These are phyloP conservation scores for Ascochyta viciae-villosae DNA, from an alignment of 2,329 filamentous ascomycete species.

Conservation along the genomic window DNA sequence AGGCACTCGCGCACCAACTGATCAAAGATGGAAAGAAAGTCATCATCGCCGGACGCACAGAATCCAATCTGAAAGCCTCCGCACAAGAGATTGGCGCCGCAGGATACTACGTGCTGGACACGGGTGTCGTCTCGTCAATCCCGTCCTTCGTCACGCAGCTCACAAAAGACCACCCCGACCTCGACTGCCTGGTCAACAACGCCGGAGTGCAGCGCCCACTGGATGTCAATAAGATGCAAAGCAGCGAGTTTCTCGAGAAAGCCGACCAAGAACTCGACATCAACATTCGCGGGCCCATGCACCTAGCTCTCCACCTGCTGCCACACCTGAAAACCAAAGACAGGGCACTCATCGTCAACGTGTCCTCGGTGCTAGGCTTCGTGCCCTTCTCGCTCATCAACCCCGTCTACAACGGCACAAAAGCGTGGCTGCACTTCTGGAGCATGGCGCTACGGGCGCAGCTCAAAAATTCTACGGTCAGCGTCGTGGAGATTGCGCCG, in stretches of 20 bases:
- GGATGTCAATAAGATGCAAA: constrained; percentile 49
- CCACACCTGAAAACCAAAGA: constrained; percentile 57
- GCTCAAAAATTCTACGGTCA: constrained; percentile 53
- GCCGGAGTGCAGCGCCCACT: constrained; percentile 65
- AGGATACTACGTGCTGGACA: constrained; percentile 62
- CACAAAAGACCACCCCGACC: constrained; percentile 58
- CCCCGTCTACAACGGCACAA: constrained; percentile 66
- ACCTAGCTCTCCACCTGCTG: constrained; percentile 59
- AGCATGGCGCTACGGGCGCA: constrained; percentile 63
- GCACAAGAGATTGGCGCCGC: constrained; percentile 54
- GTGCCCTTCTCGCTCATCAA: constrained; percentile 62
- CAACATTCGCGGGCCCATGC: constrained; percentile 66
- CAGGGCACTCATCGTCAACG: constrained; percentile 59
- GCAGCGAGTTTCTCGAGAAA: constrained; percentile 54
- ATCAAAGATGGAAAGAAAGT: constrained; percentile 57
- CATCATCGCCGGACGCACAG: constrained; percentile 62
- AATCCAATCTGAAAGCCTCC: constrained; percentile 59
- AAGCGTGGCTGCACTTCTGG: constrained; percentile 66
- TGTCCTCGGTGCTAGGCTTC: constrained; percentile 62
- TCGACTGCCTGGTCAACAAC: constrained; percentile 68
- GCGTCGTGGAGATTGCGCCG: constrained; percentile 64
- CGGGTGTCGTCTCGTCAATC: constrained; percentile 54
- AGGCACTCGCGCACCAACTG: constrained; percentile 57
- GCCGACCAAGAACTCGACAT: constrained; percentile 66
- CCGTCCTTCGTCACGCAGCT: constrained; percentile 56